A percentile compares a stretch with the other conserved stretches of the same genome.
Evolutionary conservation across 2,329 filamentous ascomycete genomes (phyloP).

Genomic region (Metarhizium guizhouense): DNA sequence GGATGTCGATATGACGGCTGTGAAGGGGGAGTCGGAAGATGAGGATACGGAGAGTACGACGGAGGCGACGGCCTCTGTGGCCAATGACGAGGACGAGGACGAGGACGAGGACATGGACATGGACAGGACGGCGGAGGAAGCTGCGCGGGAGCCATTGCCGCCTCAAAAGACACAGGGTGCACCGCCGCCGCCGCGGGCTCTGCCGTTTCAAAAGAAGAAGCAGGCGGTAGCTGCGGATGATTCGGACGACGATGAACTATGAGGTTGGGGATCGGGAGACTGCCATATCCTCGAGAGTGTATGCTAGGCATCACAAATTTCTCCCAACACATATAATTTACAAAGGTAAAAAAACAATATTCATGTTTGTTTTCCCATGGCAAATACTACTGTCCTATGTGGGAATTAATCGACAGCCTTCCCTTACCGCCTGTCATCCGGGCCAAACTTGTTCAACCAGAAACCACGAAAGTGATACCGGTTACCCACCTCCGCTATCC

Average conservation of each 20-base stretch:
- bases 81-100: slow-evolving; percentile 26
- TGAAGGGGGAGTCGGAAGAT: slow-evolving; percentile 26
- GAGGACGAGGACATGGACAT: slow-evolving; percentile 23
- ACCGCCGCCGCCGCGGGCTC: too few species aligned
- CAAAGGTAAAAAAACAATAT: not conserved
- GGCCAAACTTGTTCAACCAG: slow-evolving; percentile 44
- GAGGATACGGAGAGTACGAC: slow-evolving; percentile 31
- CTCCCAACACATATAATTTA: too few species aligned
- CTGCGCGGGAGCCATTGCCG: slow-evolving; percentile 3
- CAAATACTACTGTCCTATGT: not conserved
- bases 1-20: slow-evolving; percentile 29
- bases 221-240: slow-evolving; percentile 29
- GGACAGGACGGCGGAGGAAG: not conserved
- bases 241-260: slow-evolving; percentile 49
- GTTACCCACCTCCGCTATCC: slow-evolving; percentile 45
- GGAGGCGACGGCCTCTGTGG: slow-evolving; percentile 31
- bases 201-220: slow-evolving; percentile 19
- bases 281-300: too few species aligned
- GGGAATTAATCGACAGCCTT: not conserved
- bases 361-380: too few species aligned
- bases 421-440: slow-evolving; percentile 34
- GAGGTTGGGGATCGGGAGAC: not conserved
- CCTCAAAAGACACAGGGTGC: slow-evolving; percentile 15
- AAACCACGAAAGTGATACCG: slow-evolving; percentile 54
- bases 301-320: too few species aligned